Evolutionary conservation across 345 rosid species (phyloP), one percentile per base, ranked within the genome.

Genomic region (Microthlaspi erraticum): DNA sequence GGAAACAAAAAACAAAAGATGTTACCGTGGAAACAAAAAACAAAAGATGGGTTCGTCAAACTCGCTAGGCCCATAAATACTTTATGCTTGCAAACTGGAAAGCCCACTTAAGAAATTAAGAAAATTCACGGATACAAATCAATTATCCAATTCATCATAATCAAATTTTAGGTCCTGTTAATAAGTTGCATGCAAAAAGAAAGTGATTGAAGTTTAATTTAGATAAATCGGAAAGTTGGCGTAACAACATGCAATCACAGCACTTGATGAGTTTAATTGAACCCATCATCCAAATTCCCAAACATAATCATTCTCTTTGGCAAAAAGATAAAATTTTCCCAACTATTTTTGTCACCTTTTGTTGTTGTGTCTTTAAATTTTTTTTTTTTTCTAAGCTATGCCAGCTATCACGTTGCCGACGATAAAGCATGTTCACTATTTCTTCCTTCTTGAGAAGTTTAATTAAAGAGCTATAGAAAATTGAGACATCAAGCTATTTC

Each of bases 231-330:
- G 4, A 26, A 54, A 5, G 62, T 31, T 53, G 52, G 51, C 41
- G 52, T 41, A 42, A 41, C 39, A 66, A 44, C 46, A 55, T 17
- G 58, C 73, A 68, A 1, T 18, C 19, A 26, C 39, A 29, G 8
- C 59, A 37, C 38, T 48, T 32, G 17, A 39, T 6, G 17, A 39
- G 10, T 39, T 60, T 52, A 57, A 32, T 39, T 60, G 60, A 57
- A 32, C 31, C 17, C 66, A 59, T 59, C 32, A 11, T 70, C 60
- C 29, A 29, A 49, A 37, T 48, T 29, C 8, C 45, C 45, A 51
- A 32, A 61, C 68, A 71, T 71, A 41, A 71, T 61, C 55, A 71
- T 71, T 61, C 31, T 17, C 36, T 71, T 70, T 38, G 12, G 31
- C 52, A 26, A 34, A 39, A 41, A 19, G 1, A 7, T 34, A 34